Base-by-base conservation (phyloP, 169 alveolate genomes). In the Plasmodium gaboni region DNA sequence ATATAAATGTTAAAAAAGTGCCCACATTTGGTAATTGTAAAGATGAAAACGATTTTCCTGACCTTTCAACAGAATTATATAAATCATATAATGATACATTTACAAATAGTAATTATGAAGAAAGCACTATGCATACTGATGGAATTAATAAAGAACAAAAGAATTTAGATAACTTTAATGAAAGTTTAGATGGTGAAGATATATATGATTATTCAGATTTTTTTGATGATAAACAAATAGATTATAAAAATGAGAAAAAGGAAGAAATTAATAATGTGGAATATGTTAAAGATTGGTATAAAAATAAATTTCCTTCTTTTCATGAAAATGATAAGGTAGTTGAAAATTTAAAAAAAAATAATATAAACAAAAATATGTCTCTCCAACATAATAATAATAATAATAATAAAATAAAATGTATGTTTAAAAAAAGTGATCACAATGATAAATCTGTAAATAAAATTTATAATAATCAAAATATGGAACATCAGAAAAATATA, bases 1-100 rank as follows among this genome's bases (percentile, higher is more conserved):
- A 5, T 38, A 38, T 44, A 15, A 9, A 15, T 26, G 51, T 46
- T 83, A 68, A 68, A 12, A 69, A 28, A 59, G 91, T 59, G 42
- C 91, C 91, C 26, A 83, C 91, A 44, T 83, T 83, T 24, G 91
- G 91, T n/a, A 83, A 83, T 60, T 44, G 13, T 57, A 60, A 55
- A 55, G 91, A 83, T 17, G 44, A 76, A 22, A 42, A 26, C 19
- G 65, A 44, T 44, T 1, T 13, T 22, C 32, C n/a, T 12, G 55
- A 65, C 1, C 53, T 22, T 50, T 64, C 46, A 57, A 42, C 64
- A 50, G 51, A 59, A 64, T 64, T 13, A 12, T 64, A 44, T 15
- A 69, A 50, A 50, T n/a, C 48, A 5, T 42, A 17, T 46, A 19
- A 65, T 65, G 89, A 64, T 12, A 13, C 17, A n/a, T 13, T 38